Evolutionary conservation across 1,139 yeast genomes (phyloP), one percentile per base, ranked within the genome.

Genomic region (Blastobotrys ciferrii): DNA sequence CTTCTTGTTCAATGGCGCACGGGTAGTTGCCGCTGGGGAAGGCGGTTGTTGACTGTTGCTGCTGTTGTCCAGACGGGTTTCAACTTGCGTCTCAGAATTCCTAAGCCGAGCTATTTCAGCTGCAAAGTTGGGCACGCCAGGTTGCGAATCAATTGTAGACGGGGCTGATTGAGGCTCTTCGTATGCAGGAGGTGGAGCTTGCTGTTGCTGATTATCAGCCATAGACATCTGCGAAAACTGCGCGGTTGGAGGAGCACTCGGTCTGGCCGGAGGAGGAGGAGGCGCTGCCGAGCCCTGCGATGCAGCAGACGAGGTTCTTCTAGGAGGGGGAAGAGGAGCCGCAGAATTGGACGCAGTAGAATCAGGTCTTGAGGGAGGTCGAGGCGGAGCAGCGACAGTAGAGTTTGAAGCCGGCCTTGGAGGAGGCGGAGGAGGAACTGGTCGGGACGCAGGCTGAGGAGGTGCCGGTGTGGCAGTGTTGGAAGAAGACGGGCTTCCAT

Each of bases 71-170:
- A n/a, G n/a, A n/a, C n/a, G n/a, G n/a, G 28, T 23, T 6, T 23
- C 28, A 23, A 9, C 9, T 11, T 43, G 44, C 17, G 33, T 40
- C 33, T 36, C 53, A 2, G 43, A 28, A 5, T 31, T 33, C 6
- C 53, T 48, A 13, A 53, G 47, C 1, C 58, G 57, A 15, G 65
- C 63, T 20, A 63, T 63, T 41, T 64, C 64, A 5, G 62, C 63
- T 2, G 68, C 69, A 54, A 63, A 63, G 47, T 64, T 65, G 5
- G 66, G 66, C 14, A 46, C 49, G 4, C 32, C 38, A 7, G 43
- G 39, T 17, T 35, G 28, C 7, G 48, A 32, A 7, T 17, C 40
- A 13, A 33, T 15, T 4, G 40, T 18, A 19, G 25, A 4, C 5
- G 28, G 5, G 28, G 28, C 9, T 6, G 28, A 9, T 23, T 5